These are phyloP conservation scores for Aureobasidium sp. DNA, from an alignment of 2,329 filamentous ascomycete genomes.

Conservation along the genomic window DNA sequence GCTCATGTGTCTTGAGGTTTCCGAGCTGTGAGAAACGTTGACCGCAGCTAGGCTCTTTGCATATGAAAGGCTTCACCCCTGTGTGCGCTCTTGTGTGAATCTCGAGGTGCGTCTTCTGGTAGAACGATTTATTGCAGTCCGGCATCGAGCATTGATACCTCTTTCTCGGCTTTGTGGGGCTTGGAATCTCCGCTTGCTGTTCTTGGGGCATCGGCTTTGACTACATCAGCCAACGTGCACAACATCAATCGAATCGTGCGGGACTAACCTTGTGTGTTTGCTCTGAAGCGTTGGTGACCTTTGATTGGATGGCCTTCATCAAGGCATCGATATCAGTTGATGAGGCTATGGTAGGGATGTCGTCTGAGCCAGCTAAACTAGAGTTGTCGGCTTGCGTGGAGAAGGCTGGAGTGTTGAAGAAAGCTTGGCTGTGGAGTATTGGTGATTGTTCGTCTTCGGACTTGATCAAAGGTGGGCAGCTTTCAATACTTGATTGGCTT, in stretches of 20 bases:
- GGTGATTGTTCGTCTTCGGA: constrained; percentile 36
- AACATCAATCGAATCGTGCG: background rate
- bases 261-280: background rate
- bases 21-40: constrained; percentile 83
- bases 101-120: constrained; percentile 86
- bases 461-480: constrained; percentile 36
- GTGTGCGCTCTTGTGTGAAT: constrained; percentile 86
- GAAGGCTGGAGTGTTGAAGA: constrained; percentile 29
- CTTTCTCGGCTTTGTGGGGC: constrained; percentile 44
- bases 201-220: background rate
- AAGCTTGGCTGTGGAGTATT: constrained; percentile 34
- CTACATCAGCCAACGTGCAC: background rate
- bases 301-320: constrained; percentile 80
- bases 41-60: constrained; percentile 65
- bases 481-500: constrained; percentile 23
- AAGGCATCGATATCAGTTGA: constrained; percentile 39
- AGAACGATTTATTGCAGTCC: constrained; percentile 74
- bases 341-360: constrained; percentile 7
- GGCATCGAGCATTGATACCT: constrained; percentile 67
- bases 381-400: constrained; percentile 18
- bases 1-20: constrained; percentile 86
- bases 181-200: background rate
- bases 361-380: background rate
- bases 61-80: constrained; percentile 80
- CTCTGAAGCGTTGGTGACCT: constrained; percentile 40